Evolutionary conservation across 441 rosid species (phyloP), one percentile per base, ranked within the genome.

Genomic region (Erodium trifolium): DNA sequence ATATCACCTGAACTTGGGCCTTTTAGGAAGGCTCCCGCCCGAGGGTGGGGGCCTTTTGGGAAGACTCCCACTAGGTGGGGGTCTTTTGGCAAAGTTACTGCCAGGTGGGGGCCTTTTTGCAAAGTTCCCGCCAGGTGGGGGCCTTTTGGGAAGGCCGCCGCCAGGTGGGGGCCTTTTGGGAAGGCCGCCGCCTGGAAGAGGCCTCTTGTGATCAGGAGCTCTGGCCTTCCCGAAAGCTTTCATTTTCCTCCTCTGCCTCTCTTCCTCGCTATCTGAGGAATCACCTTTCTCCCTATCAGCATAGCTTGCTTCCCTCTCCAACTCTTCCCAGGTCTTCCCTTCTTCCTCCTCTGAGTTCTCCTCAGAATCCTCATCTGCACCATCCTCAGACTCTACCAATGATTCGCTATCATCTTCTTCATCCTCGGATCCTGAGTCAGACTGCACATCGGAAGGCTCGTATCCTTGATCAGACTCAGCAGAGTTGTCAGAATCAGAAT

Each of bases 311-410:
- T 93, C 97, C 76, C 96, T 87, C 80, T 90, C 97, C 67, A 90
- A 82, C 79, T 93, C 98, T 31, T 89, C 98, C 98, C 98, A 93
- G 39, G 97, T 90, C 85, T 84, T 88, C 4, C 98, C 98, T 67
- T 87, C 86, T 76, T 93, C 98, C 73, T 90, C 98, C 78, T 90
- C 98, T 0, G 88, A 83, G 29, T 87, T 92, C 74, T 76, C 84
- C 71, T 81, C 95, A 0, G 87, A 75, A 64, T 84, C 82, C 39
- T 81, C 77, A n/a, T 78, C 93, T 17, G 87, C 96, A 16, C 86
- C 97, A 4, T 88, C 97, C 43, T 90, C 96, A 0, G 98, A 90
- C 70, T 90, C 97, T 67, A 90, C 95, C 69, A 88, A 70, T 0
- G 95, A 92, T 65, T 76, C 95, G 14, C 92, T 86, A 45, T 86